Base-by-base conservation (phyloP, 352 stramenopile species). In the Phytophthora boehmeriae region DNA sequence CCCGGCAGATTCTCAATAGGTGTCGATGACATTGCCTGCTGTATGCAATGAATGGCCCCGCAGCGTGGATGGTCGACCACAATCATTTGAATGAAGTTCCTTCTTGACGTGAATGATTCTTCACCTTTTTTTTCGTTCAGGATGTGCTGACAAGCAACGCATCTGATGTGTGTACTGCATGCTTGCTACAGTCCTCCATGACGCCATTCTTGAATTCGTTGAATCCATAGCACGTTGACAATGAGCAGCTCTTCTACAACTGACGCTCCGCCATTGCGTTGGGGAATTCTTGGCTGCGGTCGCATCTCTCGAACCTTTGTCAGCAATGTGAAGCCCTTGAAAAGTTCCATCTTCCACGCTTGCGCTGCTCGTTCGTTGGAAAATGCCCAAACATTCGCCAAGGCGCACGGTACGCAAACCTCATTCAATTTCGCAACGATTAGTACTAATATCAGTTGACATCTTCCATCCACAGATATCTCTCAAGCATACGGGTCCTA, bases 401-500 rank as follows among this genome's bases (percentile, higher is more conserved):
- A 59, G 28, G 43, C 67, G 38, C 54, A 63, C 35, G 58, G 57
- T 79, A 46, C 20, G 51, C 25, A 30, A 45, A 48, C 19, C 14
- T 4, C 16, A 11, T 20, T 16, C 5, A 22, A n/a, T 22, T 43
- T 1, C 28, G 32, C 25, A 55, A 34, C 4, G 17, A 43, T 30
- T 61, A 17, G 8, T n/a, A n/a, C n/a, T n/a, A n/a, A 35, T 34
- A n/a, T 39, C 6, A 8, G 25, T 20, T 44, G 14, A 51, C 38
- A 14, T 17, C 34, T 39, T 39, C n/a, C 22, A 30, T 22, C 11
- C n/a, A 22, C 38, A 44, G 38, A 44, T 22, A 47, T 94, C 73
- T 59, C 75, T n/a, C 66, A 61, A 9, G 63, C 73, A 23, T 85
- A 92, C 62, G 86, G 78, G n/a, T 81, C 66, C 41, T 97, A 97